phyloP scores from a whole-genome alignment of 495 filamentous ascomycete genomes.

The Penicillium angulare region DNA sequence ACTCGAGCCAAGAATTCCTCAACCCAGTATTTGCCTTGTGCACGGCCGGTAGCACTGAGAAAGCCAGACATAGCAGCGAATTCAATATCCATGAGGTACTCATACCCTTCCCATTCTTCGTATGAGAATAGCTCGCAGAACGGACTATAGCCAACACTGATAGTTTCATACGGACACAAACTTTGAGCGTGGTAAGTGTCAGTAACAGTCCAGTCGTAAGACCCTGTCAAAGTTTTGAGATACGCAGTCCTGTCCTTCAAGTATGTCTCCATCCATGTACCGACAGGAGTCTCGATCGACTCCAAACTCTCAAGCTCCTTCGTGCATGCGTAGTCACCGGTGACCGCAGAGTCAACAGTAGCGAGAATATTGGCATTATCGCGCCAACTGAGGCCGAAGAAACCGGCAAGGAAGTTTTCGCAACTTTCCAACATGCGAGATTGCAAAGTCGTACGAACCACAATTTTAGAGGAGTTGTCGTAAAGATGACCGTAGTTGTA shows the following conservation, averaged over 20 bases:
- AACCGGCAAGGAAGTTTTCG: slow-evolving; percentile 51
- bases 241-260: slow-evolving; percentile 48
- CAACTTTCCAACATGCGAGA: slow-evolving; percentile 48
- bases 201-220: slow-evolving; percentile 47
- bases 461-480: slow-evolving; percentile 58
- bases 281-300: slow-evolving; percentile 6
- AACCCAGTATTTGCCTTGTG: slow-evolving; percentile 59
- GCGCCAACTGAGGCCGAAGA: slow-evolving; percentile 60
- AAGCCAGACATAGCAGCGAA: slow-evolving; percentile 56
- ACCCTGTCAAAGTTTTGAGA: slow-evolving; percentile 42
- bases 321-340: slow-evolving; percentile 32
- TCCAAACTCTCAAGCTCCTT: slow-evolving; percentile 26
- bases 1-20: slow-evolving; percentile 59
- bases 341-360: slow-evolving; percentile 46
- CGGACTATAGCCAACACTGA: slow-evolving; percentile 56
- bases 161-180: slow-evolving; percentile 56
- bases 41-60: slow-evolving; percentile 54
- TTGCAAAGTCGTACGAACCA: slow-evolving; percentile 59
- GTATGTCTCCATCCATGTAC: slow-evolving; percentile 41
- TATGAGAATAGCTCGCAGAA: slow-evolving; percentile 52
- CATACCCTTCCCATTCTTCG: slow-evolving; percentile 50
- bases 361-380: slow-evolving; percentile 52
- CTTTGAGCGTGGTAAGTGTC: slow-evolving; percentile 57
- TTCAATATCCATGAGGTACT: slow-evolving; percentile 52
- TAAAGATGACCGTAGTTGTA: slow-evolving; percentile 63